Evolutionary conservation across 75 land plant species (phyloP).

Genomic region (Larix kaempferi): DNA sequence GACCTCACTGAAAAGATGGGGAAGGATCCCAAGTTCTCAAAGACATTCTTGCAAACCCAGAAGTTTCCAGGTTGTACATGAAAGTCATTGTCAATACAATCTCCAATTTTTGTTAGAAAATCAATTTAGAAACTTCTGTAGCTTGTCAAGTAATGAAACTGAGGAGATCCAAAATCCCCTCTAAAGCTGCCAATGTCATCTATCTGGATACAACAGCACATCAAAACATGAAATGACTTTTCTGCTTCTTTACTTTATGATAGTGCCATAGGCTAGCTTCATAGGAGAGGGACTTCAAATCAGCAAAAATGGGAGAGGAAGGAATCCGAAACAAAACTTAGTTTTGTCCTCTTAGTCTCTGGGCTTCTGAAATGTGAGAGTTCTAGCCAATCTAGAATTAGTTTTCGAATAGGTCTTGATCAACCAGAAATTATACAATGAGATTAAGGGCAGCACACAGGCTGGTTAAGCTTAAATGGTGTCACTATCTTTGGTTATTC

Average conservation of each 20-base stretch:
- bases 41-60: constrained; percentile 35
- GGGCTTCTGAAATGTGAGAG: too few relatives aligned
- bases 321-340: not conserved
- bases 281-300: not conserved
- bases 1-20: constrained; percentile 62
- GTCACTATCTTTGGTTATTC: not conserved
- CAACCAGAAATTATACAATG: too few relatives aligned
- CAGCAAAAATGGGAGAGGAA: constrained; percentile 6
- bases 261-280: not conserved
- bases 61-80: too few relatives aligned
- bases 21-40: constrained; percentile 42
- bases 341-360: not conserved
- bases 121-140: too few relatives aligned
- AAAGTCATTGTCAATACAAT: too few relatives aligned
- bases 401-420: too few relatives aligned
- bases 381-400: too few relatives aligned
- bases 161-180: too few relatives aligned
- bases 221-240: not conserved
- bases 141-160: too few relatives aligned
- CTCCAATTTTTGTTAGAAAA: too few relatives aligned
- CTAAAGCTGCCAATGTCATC: not conserved
- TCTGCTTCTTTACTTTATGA: not conserved
- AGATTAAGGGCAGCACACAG: too few relatives aligned
- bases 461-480: not conserved
- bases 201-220: constrained; percentile 6